phyloP scores from a whole-genome alignment of 371 early-diverging fungal species.

The Haplosporangium sp. region DNA sequence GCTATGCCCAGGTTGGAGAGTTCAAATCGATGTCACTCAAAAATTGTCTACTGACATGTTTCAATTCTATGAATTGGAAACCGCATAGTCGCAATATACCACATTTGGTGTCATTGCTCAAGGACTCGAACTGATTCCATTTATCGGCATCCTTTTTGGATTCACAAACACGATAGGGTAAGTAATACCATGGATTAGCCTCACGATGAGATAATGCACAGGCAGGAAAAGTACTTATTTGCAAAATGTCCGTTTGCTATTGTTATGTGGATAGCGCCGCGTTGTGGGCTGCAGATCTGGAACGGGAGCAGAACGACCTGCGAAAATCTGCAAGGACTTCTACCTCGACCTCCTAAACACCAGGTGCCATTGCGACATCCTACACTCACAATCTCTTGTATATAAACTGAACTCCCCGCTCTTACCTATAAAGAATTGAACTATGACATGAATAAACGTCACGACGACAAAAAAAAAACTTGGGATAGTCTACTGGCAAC shows the following conservation, averaged over 20 bases:
- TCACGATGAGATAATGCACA: neutral
- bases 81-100: slow-evolving; percentile 38
- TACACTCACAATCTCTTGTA: neutral
- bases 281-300: slow-evolving; percentile 52
- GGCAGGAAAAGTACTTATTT: neutral
- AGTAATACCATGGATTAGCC: neutral
- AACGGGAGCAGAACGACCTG: slow-evolving; percentile 43
- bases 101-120: slow-evolving; percentile 52
- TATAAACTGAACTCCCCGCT: neutral
- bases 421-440: neutral
- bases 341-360: no score
- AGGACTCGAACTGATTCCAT: slow-evolving; percentile 49
- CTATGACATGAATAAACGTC: no score
- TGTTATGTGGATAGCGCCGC: slow-evolving; percentile 30
- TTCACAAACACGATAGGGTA: slow-evolving; percentile 56
- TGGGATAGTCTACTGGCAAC: no score
- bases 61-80: neutral
- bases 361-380: neutral
- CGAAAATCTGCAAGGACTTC: slow-evolving; percentile 16
- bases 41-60: neutral
- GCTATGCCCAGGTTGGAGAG: neutral
- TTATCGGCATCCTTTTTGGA: slow-evolving; percentile 51
- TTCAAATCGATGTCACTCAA: neutral
- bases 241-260: neutral
- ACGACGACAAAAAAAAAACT: no score